Base-by-base conservation (phyloP, 805 yeast species). In the Tetrapisispora pingtungensis region DNA sequence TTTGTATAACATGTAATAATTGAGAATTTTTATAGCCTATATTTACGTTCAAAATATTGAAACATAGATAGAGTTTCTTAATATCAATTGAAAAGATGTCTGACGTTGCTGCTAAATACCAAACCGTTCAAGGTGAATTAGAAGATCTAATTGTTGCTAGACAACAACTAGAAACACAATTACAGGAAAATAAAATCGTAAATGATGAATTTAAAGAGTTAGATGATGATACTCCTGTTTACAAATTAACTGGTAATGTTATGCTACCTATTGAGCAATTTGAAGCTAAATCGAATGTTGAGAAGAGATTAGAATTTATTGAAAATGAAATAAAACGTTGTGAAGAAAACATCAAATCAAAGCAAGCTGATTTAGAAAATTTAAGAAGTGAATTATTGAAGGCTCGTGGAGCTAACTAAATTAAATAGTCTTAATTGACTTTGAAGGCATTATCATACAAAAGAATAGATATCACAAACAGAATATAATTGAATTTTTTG, bases 181-280 rank as follows among this genome's bases (percentile, higher is more conserved):
- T 71, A 54, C 98, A 93, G 64, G 99, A 93, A 63, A 89, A 89
- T 63, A 80, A 80, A 55, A 89, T 93, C 41, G 98, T 93, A 14
- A 72, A 80, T 51, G 80, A 76, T 46, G 98, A 93, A 65, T 84
- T 93, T 55, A 76, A 74, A 26, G 54, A 66, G 36, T 67, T 84
- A 45, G 74, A 75, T 45, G 84, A 78, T 31, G 83, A 77, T 33
- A 73, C 94, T 14, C 84, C 84, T 54, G 79, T 93, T 22, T 93
- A 77, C 68, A 93, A 93, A 65, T 72, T 89, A 51, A 84, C 90
- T 22, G 98, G 98, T 1, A 95, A 96, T 7, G 88, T 90, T 4
- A 70, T 93, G 47, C 70, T 94, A 49, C 96, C 97, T 2, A 96
- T 90, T 57, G 96, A 88, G 44, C 75, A 75, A 47, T 61, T 61